Evolutionary conservation across 495 filamentous ascomycete genomes (phyloP).

Genomic region (Penicillium goetzii): DNA sequence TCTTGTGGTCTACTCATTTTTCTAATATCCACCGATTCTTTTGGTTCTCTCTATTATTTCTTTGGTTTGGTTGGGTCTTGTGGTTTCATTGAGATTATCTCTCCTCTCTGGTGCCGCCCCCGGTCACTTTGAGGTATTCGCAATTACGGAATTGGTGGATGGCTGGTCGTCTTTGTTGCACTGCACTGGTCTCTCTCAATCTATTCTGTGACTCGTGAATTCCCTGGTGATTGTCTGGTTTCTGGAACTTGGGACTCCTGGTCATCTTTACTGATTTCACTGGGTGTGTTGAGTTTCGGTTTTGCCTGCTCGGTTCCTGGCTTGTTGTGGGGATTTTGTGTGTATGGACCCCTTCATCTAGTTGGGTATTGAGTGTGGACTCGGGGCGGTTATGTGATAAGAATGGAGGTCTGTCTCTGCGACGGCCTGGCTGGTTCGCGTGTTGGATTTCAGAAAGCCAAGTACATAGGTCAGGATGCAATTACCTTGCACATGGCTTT

Average conservation of each 20-base stretch:
- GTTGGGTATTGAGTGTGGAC: not conserved
- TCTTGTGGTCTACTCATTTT: slow-evolving; percentile 6
- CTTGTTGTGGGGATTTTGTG: slow-evolving; percentile 1
- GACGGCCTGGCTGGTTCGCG: not conserved
- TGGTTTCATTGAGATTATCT: not conserved
- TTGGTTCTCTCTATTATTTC: slow-evolving; percentile 6
- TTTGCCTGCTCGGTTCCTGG: slow-evolving; percentile 11
- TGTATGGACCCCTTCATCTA: not conserved
- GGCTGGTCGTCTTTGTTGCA: slow-evolving; percentile 44
- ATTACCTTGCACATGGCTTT: not conserved
- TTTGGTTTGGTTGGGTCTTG: slow-evolving; percentile 2
- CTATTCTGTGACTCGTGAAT: not conserved
- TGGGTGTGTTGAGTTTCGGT: slow-evolving; percentile 23
- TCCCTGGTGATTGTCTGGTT: slow-evolving; percentile 11
- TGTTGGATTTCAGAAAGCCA: not conserved
- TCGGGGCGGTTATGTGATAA: not conserved
- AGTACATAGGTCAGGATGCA: slow-evolving; percentile 3
- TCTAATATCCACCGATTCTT: slow-evolving; percentile 6
- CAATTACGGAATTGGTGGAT: not conserved
- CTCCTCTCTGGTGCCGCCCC: not conserved
- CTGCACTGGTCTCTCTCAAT: slow-evolving; percentile 31
- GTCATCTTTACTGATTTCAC: slow-evolving; percentile 47
- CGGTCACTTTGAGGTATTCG: not conserved
- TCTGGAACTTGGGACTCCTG: slow-evolving; percentile 20
- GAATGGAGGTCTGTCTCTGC: not conserved